Percentiles rank a stretch among this genome's conserved stretches.
phyloP scores from a whole-genome alignment of 2,329 filamentous ascomycete species.

The Endoconidiophora polonica region DNA sequence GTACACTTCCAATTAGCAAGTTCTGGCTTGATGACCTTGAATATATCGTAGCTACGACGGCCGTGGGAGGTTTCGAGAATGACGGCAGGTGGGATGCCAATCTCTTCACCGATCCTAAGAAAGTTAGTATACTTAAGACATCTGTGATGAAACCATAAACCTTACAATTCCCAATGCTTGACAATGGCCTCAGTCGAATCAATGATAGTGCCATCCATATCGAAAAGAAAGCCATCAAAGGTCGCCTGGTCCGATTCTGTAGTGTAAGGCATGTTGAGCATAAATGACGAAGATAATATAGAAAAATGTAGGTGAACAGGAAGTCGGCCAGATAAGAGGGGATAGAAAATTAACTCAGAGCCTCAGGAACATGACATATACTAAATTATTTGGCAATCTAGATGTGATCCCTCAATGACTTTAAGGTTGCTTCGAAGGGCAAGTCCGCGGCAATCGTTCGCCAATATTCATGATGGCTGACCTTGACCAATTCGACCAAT shows the following conservation, averaged over 20 bases:
- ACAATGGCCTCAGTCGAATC: slow-evolving; percentile 63
- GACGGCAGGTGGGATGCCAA: slow-evolving; percentile 66
- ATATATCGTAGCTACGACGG: slow-evolving; percentile 70
- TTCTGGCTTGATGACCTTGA: slow-evolving; percentile 62
- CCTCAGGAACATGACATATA: too few species aligned
- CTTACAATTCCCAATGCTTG: slow-evolving; percentile 60
- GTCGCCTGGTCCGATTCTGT: slow-evolving; percentile 29
- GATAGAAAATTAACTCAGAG: too few species aligned
- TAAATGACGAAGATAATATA: neutral
- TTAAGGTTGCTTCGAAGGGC: too few species aligned
- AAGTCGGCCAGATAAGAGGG: neutral
- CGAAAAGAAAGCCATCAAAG: slow-evolving; percentile 46
- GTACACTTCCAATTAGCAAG: slow-evolving; percentile 88
- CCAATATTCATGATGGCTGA: slow-evolving; percentile 12
- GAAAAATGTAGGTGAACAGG: neutral
- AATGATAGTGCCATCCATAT: slow-evolving; percentile 73
- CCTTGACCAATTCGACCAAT: slow-evolving; percentile 24
- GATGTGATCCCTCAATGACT: too few species aligned
- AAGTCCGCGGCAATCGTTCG: too few species aligned
- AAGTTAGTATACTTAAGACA: slow-evolving; percentile 24
- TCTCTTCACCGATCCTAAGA: slow-evolving; percentile 56
- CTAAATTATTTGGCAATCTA: too few species aligned
- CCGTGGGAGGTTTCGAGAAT: slow-evolving; percentile 89
- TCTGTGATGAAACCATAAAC: slow-evolving; percentile 1
- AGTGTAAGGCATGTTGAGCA: slow-evolving; percentile 19